These are phyloP conservation scores for Austroboletus eburneus DNA, from an alignment of 768 basidiomycete genomes.

Conservation along the genomic window DNA sequence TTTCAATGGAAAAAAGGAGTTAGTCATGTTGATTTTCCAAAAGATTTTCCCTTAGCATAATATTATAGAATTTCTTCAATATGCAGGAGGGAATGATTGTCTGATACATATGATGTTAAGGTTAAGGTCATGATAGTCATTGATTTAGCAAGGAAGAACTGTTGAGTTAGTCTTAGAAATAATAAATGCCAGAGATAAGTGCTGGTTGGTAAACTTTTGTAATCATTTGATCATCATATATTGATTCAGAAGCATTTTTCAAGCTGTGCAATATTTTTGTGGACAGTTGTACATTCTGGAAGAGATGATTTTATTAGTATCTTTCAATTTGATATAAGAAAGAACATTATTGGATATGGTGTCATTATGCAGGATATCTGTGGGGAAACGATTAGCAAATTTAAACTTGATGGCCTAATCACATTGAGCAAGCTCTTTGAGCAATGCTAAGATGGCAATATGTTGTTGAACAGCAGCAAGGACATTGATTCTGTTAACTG, in stretches of 20 bases:
- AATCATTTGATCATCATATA: constrained; percentile 33
- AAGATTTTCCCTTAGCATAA: constrained; percentile 32
- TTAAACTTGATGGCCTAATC: too few species aligned
- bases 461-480: too few species aligned
- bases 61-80: constrained; percentile 20
- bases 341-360: too few species aligned
- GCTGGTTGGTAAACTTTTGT: constrained; percentile 20
- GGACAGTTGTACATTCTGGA: too few species aligned
- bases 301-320: too few species aligned
- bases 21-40: too few species aligned
- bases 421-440: too few species aligned
- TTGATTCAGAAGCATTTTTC: constrained; percentile 30
- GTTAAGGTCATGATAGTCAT: constrained; percentile 28
- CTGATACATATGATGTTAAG: constrained; percentile 10
- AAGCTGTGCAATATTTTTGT: constrained; percentile 33
- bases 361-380: too few species aligned
- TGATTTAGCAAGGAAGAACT: constrained; percentile 22
- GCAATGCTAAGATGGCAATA: too few species aligned
- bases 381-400: too few species aligned
- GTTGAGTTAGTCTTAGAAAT: constrained; percentile 32
- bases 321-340: too few species aligned
- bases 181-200: constrained; percentile 37
- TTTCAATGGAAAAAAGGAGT: constrained; percentile 37
- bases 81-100: constrained; percentile 15
- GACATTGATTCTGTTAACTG: too few species aligned